Evolutionary conservation across 345 rosid species (phyloP).

Genomic region (Clarkia xantiana): DNA sequence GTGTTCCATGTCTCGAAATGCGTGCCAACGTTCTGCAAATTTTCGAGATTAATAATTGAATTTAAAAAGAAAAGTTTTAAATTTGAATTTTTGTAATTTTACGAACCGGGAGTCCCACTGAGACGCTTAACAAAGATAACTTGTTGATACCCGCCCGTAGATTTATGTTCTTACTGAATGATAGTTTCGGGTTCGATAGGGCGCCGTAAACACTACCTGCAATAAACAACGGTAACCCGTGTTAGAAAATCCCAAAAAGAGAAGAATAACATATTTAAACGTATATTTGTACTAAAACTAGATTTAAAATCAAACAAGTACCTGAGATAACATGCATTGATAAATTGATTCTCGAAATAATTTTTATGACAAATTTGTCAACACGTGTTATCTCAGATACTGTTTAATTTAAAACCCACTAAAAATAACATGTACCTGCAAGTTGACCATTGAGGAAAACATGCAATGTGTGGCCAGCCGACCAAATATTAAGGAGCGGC

Average conservation of each 20-base stretch:
- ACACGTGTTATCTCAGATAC: no score
- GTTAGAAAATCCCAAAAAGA: no score
- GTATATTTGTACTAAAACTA: no score
- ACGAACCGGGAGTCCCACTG: constrained; percentile 86
- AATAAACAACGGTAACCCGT: no score
- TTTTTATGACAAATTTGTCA: no score
- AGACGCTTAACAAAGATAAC: constrained; percentile 60
- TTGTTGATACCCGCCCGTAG: constrained; percentile 67
- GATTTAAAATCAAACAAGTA: no score
- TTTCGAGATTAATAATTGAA: not conserved
- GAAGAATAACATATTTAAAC: no score
- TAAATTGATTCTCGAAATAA: no score
- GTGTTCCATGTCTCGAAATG: constrained; percentile 74
- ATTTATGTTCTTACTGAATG: constrained; percentile 49
- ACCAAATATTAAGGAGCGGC: constrained; percentile 50
- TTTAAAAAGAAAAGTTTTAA: constrained; percentile 1
- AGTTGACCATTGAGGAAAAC: constrained; percentile 75
- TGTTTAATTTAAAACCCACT: no score
- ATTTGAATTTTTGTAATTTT: no score
- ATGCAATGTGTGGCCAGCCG: constrained; percentile 96
- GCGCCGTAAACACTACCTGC: constrained; percentile 65
- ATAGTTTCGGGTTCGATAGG: constrained; percentile 43
- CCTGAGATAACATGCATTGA: no score
- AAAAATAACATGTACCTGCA: no score
- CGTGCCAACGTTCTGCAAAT: constrained; percentile 58